Base-by-base conservation (phyloP, 352 stramenopile species). In the Phytopythium helicoides region DNA sequence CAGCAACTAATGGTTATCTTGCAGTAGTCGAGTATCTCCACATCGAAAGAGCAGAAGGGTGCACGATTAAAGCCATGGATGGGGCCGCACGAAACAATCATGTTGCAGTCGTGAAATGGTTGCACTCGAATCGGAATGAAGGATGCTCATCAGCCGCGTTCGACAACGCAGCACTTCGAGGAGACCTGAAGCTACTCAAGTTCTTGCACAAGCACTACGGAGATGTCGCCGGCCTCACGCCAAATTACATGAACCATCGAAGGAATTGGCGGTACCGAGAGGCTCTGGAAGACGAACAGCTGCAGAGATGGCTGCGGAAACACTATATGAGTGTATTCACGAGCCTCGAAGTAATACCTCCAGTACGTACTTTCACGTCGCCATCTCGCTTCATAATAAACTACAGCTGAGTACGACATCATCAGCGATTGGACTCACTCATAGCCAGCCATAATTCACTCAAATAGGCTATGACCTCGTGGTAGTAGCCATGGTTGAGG, bases 111-210 rank as follows among this genome's bases (percentile, higher is more conserved):
- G 59, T 62, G 22, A 26, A 45, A 15, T 56, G 52, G 31, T 52
- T 65, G 22, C 47, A 67, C n/a, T 9, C 53, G 8, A 16, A 54
- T 36, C 63, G 66, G 8, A 47, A 21, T 1, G 66, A 76, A 37
- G 66, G 66, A 6, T 69, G 58, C 19, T 71, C 66, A 18, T 51
- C 52, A 3, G 31, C 54, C 22, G 66, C 66, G 3, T 68, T 76
- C 63, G 57, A 76, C 44, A 19, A 47, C 11, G 66, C 66, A 3
- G 52, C 63, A 7, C 40, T 52, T 12, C 52, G 42, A 15, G 52
- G 57, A 21, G 55, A 76, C 47, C 22, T 73, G 21, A 46, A 58
- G 21, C 37, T 73, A 16, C 52, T 76, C 19, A 54, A 62, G 25
- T 76, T 58, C 38, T 35, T 76, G 10, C 59, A 76, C 18, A 38